Conservation (phyloP, 225 moss, liverwort and hornwort genomes). For the Sphagnum tenellum region DNA sequence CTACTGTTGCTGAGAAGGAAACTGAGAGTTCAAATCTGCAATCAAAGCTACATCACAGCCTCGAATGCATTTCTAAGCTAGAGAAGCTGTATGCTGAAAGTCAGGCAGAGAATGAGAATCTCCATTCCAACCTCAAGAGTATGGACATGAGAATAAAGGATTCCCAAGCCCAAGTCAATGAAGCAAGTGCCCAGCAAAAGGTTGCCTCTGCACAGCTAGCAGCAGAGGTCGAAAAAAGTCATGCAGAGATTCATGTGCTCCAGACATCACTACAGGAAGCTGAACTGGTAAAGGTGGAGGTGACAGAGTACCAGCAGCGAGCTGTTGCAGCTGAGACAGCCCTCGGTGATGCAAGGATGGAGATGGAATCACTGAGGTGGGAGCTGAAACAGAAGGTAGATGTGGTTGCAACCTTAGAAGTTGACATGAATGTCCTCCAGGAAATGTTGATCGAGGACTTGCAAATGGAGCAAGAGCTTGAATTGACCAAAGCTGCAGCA, state of each 20-base stretch:
- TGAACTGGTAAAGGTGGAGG: slow-evolving; percentile 28
- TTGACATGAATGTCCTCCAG: slow-evolving; percentile 41
- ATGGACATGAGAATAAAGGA: too few species aligned
- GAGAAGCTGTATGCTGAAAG: slow-evolving; percentile 12
- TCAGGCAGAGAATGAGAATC: slow-evolving; percentile 8
- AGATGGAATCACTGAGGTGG: slow-evolving; percentile 36
- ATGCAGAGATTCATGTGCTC: slow-evolving; percentile 7
- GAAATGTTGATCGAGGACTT: slow-evolving; percentile 44
- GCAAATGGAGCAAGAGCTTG: slow-evolving; percentile 36
- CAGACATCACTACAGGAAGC: slow-evolving; percentile 7
- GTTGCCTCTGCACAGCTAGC: slow-evolving; percentile 9
- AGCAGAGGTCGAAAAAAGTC: slow-evolving; percentile 7
- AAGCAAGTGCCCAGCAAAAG: slow-evolving; percentile 18
- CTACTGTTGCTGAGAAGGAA: slow-evolving; percentile 16
- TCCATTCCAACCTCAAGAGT: slow-evolving; percentile 3
- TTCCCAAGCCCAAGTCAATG: background rate
- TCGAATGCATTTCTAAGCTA: slow-evolving; percentile 12
- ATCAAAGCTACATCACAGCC: slow-evolving; percentile 12
- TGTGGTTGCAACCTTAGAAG: too few species aligned
- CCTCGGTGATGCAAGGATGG: slow-evolving; percentile 35
- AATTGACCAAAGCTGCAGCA: slow-evolving; percentile 11
- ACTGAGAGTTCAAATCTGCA: slow-evolving; percentile 7
- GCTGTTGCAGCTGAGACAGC: slow-evolving; percentile 24
- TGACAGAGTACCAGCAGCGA: slow-evolving; percentile 21
- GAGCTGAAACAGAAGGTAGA: slow-evolving; percentile 16